Evolutionary conservation across 192 early-diverging fungal species (phyloP), one percentile per base, ranked within the genome.

Genomic region (Backusella luteola): DNA sequence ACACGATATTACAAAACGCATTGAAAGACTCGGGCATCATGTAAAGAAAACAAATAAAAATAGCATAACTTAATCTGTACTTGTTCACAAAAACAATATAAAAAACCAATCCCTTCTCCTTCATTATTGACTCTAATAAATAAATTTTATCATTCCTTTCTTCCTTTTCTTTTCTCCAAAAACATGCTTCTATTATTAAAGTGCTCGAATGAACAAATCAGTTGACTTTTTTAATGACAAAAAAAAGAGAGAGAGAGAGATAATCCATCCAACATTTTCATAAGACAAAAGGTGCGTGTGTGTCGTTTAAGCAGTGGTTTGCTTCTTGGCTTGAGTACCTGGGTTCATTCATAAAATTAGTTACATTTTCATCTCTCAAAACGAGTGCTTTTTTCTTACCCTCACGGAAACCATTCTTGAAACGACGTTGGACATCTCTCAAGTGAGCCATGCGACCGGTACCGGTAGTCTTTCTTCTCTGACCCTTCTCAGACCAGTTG

Each of bases 331-430:
- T 41, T 74, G 73, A 74, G 73, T 74, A 66, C 73, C 73, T 74
- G 46, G 32, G 32, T 49, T 49, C 4, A n/a, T n/a, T 49, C 46
- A 49, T 19, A 49, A 74, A 21, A 26, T 23, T 8, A 19, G 41
- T 44, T 32, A 32, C 4, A 66, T 23, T 12, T 66, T 29, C 11
- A 32, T 26, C 1, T 66, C 3, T 29, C 32, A 3, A 8, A 14
- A 14, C 5, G 26, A 11, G 6, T 26, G 6, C 21, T 9, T 32
- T 26, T 66, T 26, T 66, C 35, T 83, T 85, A 85, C 91, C 91
- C 85, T 93, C 91, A 85, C 96, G 92, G 95, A 99, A 99, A 79
- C 96, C 96, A 90, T 98, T 99, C 93, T 97, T 98, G 93, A 95
- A 96, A 77, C 96, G 93, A 77, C 94, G 88, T 83, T 93, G 86